Percentiles rank a stretch among this genome's conserved stretches.
Evolutionary conservation across 768 basidiomycete genomes (phyloP).

Genomic region (Trametes coccinea): DNA sequence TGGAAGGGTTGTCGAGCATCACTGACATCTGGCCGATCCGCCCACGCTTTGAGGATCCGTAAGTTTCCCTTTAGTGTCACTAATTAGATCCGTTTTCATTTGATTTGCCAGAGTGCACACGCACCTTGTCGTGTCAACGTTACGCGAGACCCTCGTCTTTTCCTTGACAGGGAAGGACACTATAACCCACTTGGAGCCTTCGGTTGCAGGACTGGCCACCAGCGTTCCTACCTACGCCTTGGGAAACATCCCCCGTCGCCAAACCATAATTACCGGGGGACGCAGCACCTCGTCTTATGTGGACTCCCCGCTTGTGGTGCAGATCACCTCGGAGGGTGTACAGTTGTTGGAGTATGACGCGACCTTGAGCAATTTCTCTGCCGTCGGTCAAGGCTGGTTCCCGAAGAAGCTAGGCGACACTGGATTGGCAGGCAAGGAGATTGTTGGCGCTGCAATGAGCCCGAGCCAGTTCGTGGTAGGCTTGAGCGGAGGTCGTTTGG

Average conservation of each 20-base stretch:
- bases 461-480: constrained; percentile 67
- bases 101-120: constrained; percentile 45
- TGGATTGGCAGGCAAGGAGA: constrained; percentile 35
- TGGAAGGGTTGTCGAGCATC: constrained; percentile 59
- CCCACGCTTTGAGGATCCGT: constrained; percentile 49
- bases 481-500: constrained; percentile 52
- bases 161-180: constrained; percentile 48
- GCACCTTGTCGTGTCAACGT: constrained; percentile 61
- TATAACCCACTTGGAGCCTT: constrained; percentile 39
- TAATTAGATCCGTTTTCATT: background rate
- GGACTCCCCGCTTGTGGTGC: constrained; percentile 61
- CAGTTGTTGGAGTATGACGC: constrained; percentile 58
- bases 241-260: constrained; percentile 50
- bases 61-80: constrained; percentile 29
- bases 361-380: constrained; percentile 42
- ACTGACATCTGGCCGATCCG: constrained; percentile 65
- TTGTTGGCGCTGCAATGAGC: constrained; percentile 72
- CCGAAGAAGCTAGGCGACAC: constrained; percentile 19
- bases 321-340: constrained; percentile 65
- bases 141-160: constrained; percentile 55
- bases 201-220: constrained; percentile 46
- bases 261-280: constrained; percentile 21
- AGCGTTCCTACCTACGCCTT: constrained; percentile 62
- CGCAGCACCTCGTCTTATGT: constrained; percentile 34
- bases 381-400: constrained; percentile 43